A percentile compares a stretch with the other conserved stretches of the same genome.
These are phyloP conservation scores for Trichoderma gracile DNA, from an alignment of 2,329 filamentous ascomycete species.

Conservation along the genomic window DNA sequence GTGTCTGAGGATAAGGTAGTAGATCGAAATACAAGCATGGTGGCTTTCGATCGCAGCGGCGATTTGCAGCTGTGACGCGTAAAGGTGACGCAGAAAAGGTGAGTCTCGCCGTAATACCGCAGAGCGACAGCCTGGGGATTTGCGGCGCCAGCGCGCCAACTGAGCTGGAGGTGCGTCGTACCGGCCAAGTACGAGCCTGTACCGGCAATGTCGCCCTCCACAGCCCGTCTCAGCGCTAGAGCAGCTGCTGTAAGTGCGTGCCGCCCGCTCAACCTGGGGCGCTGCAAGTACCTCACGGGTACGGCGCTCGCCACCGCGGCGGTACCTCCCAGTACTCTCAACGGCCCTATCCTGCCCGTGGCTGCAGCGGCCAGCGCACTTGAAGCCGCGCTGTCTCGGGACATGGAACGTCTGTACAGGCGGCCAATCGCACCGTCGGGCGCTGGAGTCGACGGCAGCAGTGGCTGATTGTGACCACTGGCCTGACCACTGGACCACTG, in stretches of 20 bases:
- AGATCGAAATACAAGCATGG: neutral
- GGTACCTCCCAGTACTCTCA: too few relatives aligned
- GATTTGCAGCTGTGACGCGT: neutral
- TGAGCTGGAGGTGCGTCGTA: neutral
- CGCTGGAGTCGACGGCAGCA: slow-evolving; percentile 1
- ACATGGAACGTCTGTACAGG: neutral
- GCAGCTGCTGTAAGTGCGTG: neutral
- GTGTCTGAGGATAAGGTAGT: neutral
- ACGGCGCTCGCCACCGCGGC: too few relatives aligned
- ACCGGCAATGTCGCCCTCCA: slow-evolving; percentile 3
- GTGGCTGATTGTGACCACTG: slow-evolving; percentile 10
- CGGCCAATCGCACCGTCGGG: slow-evolving; percentile 1
- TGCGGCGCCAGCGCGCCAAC: slow-evolving; percentile 16
- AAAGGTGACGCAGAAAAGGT: slow-evolving; percentile 18
- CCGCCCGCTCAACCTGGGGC: neutral
- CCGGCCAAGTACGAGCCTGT: neutral
- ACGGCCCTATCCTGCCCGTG: too few relatives aligned
- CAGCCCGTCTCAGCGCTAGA: neutral
- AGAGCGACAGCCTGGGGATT: neutral
- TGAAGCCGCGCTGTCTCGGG: slow-evolving; percentile 21
- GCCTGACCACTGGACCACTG: slow-evolving; percentile 25
- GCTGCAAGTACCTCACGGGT: too few relatives aligned
- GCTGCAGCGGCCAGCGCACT: slow-evolving; percentile 1
- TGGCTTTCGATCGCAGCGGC: too few relatives aligned
- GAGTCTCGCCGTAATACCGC: slow-evolving; percentile 14